phyloP scores from a whole-genome alignment of 306 rosid species.

The Chamaecrista fasciculata region DNA sequence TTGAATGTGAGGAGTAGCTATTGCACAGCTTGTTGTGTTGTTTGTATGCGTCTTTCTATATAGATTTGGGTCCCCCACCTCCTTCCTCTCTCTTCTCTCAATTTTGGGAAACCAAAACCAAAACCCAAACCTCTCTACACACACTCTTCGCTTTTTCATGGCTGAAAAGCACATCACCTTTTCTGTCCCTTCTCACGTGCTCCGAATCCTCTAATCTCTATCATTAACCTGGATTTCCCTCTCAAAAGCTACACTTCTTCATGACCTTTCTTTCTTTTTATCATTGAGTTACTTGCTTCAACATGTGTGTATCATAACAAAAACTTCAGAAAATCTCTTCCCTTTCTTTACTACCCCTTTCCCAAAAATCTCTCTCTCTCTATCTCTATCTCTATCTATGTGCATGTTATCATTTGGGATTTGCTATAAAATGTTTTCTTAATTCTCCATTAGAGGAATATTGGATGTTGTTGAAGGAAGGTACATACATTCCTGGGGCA shows the following conservation, averaged over 20 bases:
- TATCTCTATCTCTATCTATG: conserved; percentile 8
- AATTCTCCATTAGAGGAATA: conserved; percentile 3
- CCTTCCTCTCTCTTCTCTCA: conserved; percentile 37
- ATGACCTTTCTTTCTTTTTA: too few relatives aligned
- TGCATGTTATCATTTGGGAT: conserved; percentile 25
- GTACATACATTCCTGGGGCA: background rate
- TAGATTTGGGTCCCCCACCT: conserved; percentile 75
- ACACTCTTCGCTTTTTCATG: conserved; percentile 35
- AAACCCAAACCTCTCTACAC: too few relatives aligned
- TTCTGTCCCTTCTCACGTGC: conserved; percentile 72
- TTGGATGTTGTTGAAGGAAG: background rate
- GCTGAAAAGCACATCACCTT: conserved; percentile 56
- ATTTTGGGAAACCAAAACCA: conserved; percentile 44
- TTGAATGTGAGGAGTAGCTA: conserved; percentile 76
- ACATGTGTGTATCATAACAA: too few relatives aligned
- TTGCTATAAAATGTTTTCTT: conserved; percentile 38
- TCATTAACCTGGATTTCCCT: background rate
- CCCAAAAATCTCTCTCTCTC: conserved; percentile 20
- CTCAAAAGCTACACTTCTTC: too few relatives aligned
- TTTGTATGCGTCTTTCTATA: conserved; percentile 71
- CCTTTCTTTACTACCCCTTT: background rate
- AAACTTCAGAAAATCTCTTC: too few relatives aligned
- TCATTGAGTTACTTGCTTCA: too few relatives aligned
- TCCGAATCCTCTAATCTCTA: conserved; percentile 32
- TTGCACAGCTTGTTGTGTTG: conserved; percentile 71